Percentiles rank a stretch among this genome's conserved stretches.
phyloP scores from a whole-genome alignment of 2,329 filamentous ascomycete species.

The Exophiala oligosperma region DNA sequence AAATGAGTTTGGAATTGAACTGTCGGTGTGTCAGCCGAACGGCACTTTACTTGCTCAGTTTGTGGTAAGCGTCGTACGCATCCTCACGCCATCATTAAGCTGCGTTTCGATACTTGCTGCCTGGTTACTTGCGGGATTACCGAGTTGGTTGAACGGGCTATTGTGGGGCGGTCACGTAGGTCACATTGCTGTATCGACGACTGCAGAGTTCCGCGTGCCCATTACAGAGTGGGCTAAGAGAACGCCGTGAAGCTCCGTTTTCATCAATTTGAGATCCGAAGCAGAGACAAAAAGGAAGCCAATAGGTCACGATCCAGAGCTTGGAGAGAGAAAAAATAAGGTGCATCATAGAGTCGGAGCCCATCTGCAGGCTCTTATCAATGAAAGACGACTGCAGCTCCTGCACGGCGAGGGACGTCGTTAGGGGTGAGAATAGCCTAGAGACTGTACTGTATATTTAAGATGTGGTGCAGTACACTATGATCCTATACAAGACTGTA shows the following conservation, averaged over 20 bases:
- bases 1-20: constrained; percentile 60
- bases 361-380: no score
- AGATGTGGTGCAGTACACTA: no score
- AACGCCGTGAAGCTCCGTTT: neutral
- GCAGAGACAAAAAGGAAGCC: neutral
- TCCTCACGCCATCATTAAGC: constrained; percentile 69
- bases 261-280: neutral
- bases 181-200: constrained; percentile 77
- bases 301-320: no score
- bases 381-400: no score
- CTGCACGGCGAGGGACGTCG: no score
- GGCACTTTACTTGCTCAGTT: no score
- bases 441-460: no score
- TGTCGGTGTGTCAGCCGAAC: neutral
- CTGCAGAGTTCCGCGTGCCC: constrained; percentile 72
- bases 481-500: no score
- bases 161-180: constrained; percentile 77
- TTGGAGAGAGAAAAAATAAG: no score
- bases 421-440: no score
- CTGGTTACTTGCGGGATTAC: constrained; percentile 76
- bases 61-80: constrained; percentile 31
- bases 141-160: constrained; percentile 69
- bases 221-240: constrained; percentile 65
- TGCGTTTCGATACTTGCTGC: constrained; percentile 65
- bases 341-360: no score